Base-by-base conservation (phyloP, 352 stramenopile genomes). In the Phytophthora pseudosyringae region DNA sequence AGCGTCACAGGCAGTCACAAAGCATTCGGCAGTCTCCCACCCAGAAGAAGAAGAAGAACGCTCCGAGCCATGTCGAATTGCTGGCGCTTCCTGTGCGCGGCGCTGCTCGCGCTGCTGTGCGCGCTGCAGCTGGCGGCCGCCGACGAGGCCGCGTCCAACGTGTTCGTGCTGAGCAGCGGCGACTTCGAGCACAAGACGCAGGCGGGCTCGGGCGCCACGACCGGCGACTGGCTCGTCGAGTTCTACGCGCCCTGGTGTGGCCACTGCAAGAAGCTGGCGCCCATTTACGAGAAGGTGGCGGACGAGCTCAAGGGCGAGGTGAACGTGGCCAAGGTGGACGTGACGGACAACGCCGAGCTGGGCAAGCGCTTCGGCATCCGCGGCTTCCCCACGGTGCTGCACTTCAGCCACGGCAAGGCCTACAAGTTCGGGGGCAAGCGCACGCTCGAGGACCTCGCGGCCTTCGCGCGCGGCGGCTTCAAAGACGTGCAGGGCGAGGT, bases 151-250 rank as follows among this genome's bases (percentile, higher is more conserved):
- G 16, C 48, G 6, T 80, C 76, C 48, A 82, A 83, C 57, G 83
- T 93, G 16, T 64, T 93, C 35, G 80, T 89, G 47, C 67, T 95
- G 36, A 87, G 55, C 9, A 71, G 70, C 25, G 73, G 66, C 35
- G 91, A 90, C 76, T 98, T 98, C 61, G 91, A 98, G 73, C 83
- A 95, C 73, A 58, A 93, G 60, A 98, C 91, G 57, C 91, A 98
- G 72, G 93, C 88, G 7, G 72, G 87, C 11, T 97, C 89, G 7
- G 91, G 93, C 26, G 88, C 90, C 28, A 98, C 92, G 2, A 98
- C 93, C 4, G 93, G 93, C 56, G 90, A 97, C 73, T 98, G 91
- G 91, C 81, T 93, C 48, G 73, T 95, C 47, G 73, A 95, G 64
- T 95, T 95, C 64, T 95, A 93, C 68, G 87, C 87, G 36, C 87